Base-by-base conservation (phyloP, 2,329 filamentous ascomycete genomes). In the Colletotrichum agaves region DNA sequence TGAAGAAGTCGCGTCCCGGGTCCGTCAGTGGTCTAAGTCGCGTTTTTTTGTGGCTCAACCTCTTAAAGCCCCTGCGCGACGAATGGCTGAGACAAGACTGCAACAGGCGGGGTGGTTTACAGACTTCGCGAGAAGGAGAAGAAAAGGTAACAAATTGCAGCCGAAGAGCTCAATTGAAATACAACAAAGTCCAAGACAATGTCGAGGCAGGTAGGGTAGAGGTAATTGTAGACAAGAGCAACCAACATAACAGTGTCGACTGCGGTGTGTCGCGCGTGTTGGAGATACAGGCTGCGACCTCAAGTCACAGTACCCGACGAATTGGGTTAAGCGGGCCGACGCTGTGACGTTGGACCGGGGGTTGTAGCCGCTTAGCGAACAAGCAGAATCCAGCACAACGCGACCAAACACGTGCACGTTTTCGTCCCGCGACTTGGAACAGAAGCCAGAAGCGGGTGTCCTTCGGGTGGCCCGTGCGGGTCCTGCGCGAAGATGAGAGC, bases 1-100 rank as follows among this genome's bases (percentile, higher is more conserved):
- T 68, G 63, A 67, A 52, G 43, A 21, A 69, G 66, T 69, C 66
- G 66, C 66, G 66, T 69, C 33, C 49, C 39, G 46, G 17, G 58
- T 43, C 43, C 56, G 33, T n/a, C 23, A 37, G 35, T 66, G 62
- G 61, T 69, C 49, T 69, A 66, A 69, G 66, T 69, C 66, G 66
- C 66, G 66, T 69, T 69, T 69, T 69, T 62, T 56, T 43, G 50
- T 69, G 66, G 66, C 67, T 62, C 66, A 61, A 67, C 56, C 66
- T 61, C 66, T 69, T 69, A 44, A 56, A 62, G 50, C 57, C 62
- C 62, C 44, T 56, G 66, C 62, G 57, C 63, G 55, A 53, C 53
- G 39, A 53, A 37, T 31, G 43, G 10, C 60, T 44, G 52, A 63
- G 44, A 67, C 53, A 64, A 64, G 37, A 19, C 15, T 46, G 37